Conservation (phyloP, 345 rosid species). For the Psidium friedrichsthalianum region DNA sequence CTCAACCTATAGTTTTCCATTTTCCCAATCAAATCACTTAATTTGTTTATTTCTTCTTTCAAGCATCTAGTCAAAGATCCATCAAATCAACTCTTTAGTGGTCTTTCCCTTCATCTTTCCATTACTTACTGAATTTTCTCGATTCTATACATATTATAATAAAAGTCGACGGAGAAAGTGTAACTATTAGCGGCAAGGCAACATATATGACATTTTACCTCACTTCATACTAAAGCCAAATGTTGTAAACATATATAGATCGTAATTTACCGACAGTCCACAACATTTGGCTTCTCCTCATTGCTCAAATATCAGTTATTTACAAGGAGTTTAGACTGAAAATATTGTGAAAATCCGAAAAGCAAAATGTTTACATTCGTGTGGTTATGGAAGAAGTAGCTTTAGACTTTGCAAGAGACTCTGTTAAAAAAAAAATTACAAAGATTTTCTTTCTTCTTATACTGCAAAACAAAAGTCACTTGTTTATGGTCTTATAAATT, state of each 20-base stretch:
- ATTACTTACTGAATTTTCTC: background rate
- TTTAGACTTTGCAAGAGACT: background rate
- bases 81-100: background rate
- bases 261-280: too few species aligned
- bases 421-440: background rate
- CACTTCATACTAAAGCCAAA: background rate
- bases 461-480: background rate
- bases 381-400: background rate
- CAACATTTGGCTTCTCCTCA: too few species aligned
- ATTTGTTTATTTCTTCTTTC: background rate
- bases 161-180: background rate
- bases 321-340: background rate
- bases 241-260: too few species aligned
- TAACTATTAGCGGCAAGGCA: background rate
- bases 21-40: background rate
- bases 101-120: background rate
- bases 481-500: background rate
- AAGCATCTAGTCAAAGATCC: background rate
- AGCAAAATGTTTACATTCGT: background rate
- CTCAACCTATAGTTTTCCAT: background rate
- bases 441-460: background rate
- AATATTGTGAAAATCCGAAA: background rate
- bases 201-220: background rate
- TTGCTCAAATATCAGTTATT: background rate
- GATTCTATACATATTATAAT: background rate